Conservation (phyloP, 2,329 filamentous ascomycete species). For the Pochonia chlamydosporia region DNA sequence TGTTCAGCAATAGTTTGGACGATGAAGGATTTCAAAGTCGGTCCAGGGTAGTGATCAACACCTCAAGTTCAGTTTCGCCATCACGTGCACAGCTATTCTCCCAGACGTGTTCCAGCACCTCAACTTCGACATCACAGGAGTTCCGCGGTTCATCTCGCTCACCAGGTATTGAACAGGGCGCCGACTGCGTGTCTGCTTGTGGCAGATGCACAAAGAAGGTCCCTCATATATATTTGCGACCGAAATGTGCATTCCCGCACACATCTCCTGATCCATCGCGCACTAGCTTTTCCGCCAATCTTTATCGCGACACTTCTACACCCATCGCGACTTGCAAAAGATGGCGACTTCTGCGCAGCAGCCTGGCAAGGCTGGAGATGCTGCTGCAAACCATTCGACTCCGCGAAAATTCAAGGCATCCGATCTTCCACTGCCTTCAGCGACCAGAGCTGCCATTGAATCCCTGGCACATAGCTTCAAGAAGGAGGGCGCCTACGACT, state of each 20-base stretch:
- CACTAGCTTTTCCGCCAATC: not conserved
- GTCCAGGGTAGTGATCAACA: too few relatives aligned
- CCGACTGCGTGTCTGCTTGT: not conserved
- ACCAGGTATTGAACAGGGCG: not conserved
- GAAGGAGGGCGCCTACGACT: constrained; percentile 79
- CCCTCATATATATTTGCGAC: not conserved
- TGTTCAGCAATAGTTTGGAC: too few relatives aligned
- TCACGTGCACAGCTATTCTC: too few relatives aligned
- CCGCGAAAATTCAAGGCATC: constrained; percentile 61
- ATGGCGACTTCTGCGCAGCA: constrained; percentile 22
- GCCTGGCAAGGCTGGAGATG: constrained; percentile 14
- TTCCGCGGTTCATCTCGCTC: not conserved
- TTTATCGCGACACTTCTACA: not conserved
- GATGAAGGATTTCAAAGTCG: too few relatives aligned
- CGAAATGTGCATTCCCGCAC: not conserved
- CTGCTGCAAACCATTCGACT: constrained; percentile 8
- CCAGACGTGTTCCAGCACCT: too few relatives aligned
- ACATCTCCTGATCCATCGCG: not conserved
- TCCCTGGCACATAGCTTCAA: constrained; percentile 74
- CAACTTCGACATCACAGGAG: not conserved
- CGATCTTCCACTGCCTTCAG: constrained; percentile 67
- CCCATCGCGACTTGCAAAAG: constrained; percentile 4
- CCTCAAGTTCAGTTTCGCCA: too few relatives aligned
- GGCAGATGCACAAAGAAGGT: not conserved
- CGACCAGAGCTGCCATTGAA: constrained; percentile 70